Evolutionary conservation across 768 basidiomycete species (phyloP).

Genomic region (Lactifluus rugatus): DNA sequence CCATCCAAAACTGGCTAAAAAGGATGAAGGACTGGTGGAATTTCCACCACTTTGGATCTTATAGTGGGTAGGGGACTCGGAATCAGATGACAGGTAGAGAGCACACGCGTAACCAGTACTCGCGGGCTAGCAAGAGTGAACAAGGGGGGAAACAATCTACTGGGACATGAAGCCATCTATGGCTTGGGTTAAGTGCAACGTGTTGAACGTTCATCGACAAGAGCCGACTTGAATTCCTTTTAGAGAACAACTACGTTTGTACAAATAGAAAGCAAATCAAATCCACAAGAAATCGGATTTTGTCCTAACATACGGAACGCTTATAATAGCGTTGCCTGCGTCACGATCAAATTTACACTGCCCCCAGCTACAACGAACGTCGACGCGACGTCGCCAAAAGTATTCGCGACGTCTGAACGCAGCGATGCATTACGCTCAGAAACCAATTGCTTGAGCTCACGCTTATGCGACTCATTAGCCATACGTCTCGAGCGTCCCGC

Average conservation of each 20-base stretch:
- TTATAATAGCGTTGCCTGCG: conserved; percentile 35
- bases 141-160: background rate
- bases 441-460: conserved; percentile 47
- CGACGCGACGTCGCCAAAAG: conserved; percentile 67
- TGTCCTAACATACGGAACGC: background rate
- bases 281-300: background rate
- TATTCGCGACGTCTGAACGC: conserved; percentile 53
- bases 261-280: background rate
- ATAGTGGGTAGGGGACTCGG: background rate
- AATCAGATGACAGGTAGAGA: background rate
- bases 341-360: conserved; percentile 42
- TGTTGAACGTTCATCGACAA: background rate
- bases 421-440: conserved; percentile 33
- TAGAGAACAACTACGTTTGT: background rate
- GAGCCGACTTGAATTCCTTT: background rate
- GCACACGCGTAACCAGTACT: conserved; percentile 8
- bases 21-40: too few species aligned
- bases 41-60: too few species aligned
- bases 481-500: conserved; percentile 67
- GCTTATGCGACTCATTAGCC: conserved; percentile 46
- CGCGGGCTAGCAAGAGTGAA: background rate
- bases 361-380: conserved; percentile 49
- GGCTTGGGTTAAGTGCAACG: background rate
- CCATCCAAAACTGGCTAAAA: too few species aligned
- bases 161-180: background rate